Conservation (phyloP, 2,329 filamentous ascomycete genomes). For the Colletotrichum graminicola region DNA sequence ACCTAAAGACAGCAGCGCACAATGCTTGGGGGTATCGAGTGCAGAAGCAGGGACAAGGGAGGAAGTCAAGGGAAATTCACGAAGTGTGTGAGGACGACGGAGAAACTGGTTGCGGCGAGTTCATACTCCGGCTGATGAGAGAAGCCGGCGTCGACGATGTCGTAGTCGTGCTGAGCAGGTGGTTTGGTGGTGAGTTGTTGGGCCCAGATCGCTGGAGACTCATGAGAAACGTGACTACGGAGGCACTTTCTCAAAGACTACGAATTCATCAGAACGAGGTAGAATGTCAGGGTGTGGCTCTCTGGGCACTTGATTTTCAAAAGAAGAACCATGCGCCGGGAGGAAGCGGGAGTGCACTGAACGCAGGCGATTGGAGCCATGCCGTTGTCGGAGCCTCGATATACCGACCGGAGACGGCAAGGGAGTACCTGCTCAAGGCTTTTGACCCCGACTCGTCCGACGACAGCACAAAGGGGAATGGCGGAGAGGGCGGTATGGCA, state of each 20-base stretch:
- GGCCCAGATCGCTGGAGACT: constrained; percentile 73
- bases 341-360: constrained; percentile 24
- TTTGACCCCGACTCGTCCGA: constrained; percentile 63
- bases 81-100: constrained; percentile 71
- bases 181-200: constrained; percentile 73
- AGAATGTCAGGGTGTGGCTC: constrained; percentile 59
- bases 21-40: constrained; percentile 68
- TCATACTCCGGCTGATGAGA: constrained; percentile 67
- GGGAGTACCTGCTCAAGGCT: constrained; percentile 67
- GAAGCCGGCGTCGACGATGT: constrained; percentile 64
- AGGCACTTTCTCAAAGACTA: constrained; percentile 65
- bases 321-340: constrained; percentile 54
- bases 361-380: constrained; percentile 47
- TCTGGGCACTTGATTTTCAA: constrained; percentile 72
- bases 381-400: constrained; percentile 73
- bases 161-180: constrained; percentile 70
- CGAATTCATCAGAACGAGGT: constrained; percentile 47
- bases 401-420: constrained; percentile 78
- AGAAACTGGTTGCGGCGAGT: constrained; percentile 69
- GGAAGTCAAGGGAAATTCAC: constrained; percentile 47
- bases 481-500: background rate
- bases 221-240: constrained; percentile 69
- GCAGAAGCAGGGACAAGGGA: background rate
- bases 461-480: background rate
- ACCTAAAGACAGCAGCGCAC: constrained; percentile 67